Evolutionary conservation across 345 rosid genomes (phyloP).

Genomic region (Corchorus olitorius): DNA sequence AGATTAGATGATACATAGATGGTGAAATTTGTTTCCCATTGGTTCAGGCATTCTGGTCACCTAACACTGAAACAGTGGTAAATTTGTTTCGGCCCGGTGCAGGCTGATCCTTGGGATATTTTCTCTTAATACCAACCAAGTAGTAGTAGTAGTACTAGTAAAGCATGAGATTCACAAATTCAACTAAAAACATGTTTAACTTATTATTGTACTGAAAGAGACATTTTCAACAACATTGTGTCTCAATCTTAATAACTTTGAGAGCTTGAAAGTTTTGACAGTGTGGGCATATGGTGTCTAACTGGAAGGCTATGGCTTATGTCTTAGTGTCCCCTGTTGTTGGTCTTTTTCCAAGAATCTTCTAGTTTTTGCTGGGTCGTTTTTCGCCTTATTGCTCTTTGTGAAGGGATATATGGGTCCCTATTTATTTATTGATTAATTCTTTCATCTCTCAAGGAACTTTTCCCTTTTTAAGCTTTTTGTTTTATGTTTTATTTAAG

Average conservation of each 20-base stretch:
- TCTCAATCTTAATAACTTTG: too few species aligned
- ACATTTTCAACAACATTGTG: background rate
- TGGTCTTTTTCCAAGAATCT: background rate
- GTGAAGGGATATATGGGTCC: background rate
- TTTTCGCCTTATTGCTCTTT: background rate
- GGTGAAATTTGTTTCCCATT: background rate
- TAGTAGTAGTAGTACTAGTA: background rate
- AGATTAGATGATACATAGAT: too few species aligned
- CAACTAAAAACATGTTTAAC: background rate
- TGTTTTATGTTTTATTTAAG: too few species aligned
- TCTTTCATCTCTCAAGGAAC: too few species aligned
- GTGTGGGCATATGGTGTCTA: too few species aligned
- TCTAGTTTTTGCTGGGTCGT: background rate
- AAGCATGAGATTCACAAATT: too few species aligned
- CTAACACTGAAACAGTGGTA: background rate
- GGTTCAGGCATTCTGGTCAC: background rate
- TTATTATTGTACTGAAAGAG: background rate
- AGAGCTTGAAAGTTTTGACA: background rate
- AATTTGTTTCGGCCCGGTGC: background rate
- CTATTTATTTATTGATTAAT: background rate
- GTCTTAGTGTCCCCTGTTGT: background rate
- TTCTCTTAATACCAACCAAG: background rate
- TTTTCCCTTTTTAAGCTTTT: too few species aligned
- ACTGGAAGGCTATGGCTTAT: background rate
- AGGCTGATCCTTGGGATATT: background rate